Evolutionary conservation across 2,329 filamentous ascomycete genomes (phyloP), one percentile per base, ranked within the genome.

Genomic region (Sclerotinia sclerotiorum): DNA sequence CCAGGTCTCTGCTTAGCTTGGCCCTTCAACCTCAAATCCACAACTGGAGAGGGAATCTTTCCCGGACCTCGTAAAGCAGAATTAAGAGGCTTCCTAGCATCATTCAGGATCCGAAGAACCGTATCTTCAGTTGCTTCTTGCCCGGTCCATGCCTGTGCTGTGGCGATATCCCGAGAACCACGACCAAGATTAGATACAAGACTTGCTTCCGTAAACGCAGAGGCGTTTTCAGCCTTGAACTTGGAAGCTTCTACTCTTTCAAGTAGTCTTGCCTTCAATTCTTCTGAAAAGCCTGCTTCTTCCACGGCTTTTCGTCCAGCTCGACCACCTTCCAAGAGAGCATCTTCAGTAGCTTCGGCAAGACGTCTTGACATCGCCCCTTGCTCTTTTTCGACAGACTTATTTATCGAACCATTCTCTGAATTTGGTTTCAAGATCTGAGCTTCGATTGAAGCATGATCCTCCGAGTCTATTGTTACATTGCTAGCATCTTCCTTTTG

Each of bases 91-190:
- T 93, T 93, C 69, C 87, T 87, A 35, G 92, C 86, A 76, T 97
- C 93, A 68, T 92, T 86, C 15, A 95, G 79, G 91, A 98, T 98
- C 44, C 95, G 88, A 61, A 97, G 81, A 29, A 93, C 88, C 0
- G 90, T 85, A 77, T 97, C 93, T 73, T 89, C 86, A 1, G 90
- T 80, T 6, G 82, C 82, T 79, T 98, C 95, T 17, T 85, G 83
- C 2, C 94, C 95, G 0, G 85, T 88, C 95, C 95, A 99, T 1
- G 90, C 84, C 68, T 84, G 80, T 8, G 88, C 87, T 0, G 84
- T 82, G 1, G 92, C 92, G 48, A 88, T 85, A 62, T 90, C 86
- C 69, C 87, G 84, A 2, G 90, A 90, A 17, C 89, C 90, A 73
- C 84, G 83, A 21, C 90, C 89, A 17, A 90, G 88, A n/a, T 85